phyloP scores from a whole-genome alignment of 495 filamentous ascomycete genomes.

The Astrothelium macrocarpum region DNA sequence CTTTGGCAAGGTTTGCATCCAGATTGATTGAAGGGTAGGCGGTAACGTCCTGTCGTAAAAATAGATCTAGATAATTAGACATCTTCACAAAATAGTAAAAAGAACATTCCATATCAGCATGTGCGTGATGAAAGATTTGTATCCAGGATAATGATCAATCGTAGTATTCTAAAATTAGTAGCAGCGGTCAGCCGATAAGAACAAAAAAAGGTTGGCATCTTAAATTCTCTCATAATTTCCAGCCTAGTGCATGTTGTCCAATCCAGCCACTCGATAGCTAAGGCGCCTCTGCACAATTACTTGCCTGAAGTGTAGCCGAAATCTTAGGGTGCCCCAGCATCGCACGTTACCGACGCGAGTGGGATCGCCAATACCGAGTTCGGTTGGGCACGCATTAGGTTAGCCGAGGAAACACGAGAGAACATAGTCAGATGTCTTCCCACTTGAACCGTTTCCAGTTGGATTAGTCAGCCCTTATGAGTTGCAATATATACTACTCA shows the following conservation, averaged over 20 bases:
- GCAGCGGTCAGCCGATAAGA: neutral
- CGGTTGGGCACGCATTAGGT: constrained; percentile 1
- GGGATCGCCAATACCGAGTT: neutral
- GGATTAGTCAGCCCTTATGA: neutral
- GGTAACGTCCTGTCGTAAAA: too few species aligned
- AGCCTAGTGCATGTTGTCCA: neutral
- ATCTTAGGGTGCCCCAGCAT: constrained; percentile 1
- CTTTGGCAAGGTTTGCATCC: constrained; percentile 64
- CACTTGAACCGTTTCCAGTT: constrained; percentile 7
- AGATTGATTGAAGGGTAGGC: constrained; percentile 41
- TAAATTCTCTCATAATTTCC: neutral
- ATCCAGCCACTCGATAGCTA: constrained; percentile 3
- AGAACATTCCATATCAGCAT: too few species aligned
- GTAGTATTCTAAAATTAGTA: too few species aligned
- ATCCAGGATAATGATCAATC: too few species aligned
- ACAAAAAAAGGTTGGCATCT: neutral
- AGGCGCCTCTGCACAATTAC: constrained; percentile 3
- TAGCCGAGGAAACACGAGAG: constrained; percentile 5
- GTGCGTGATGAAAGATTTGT: too few species aligned
- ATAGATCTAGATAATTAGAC: too few species aligned
- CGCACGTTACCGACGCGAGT: constrained; percentile 6
- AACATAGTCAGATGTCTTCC: neutral
- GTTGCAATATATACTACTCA: neutral
- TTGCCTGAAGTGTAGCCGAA: constrained; percentile 7
- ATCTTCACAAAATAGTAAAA: too few species aligned